Base-by-base conservation (phyloP, 257 asterid genomes). In the Nicotiana sylvestris region DNA sequence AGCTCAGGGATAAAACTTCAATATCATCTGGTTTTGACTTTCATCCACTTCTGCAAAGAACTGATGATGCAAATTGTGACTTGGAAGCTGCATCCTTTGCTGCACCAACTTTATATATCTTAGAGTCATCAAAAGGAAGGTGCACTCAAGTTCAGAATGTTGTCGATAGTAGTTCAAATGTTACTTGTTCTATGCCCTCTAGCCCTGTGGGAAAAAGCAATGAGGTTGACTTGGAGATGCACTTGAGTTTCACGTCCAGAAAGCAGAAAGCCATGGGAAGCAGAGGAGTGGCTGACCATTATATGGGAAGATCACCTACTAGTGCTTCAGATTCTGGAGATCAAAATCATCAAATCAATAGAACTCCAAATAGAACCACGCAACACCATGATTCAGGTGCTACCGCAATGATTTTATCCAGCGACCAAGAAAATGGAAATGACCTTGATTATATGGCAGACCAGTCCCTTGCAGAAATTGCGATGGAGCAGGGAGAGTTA, bases 401-500 rank as follows among this genome's bases (percentile, higher is more conserved):
- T 62, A 57, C 37, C 86, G 81, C 82, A 81, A 32, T 81, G 82
- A 89, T 81, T 80, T 70, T 84, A 57, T 81, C 89, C 55, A 84
- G 87, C 64, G 87, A 84, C 84, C 87, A 82, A 85, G 88, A 86
- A 69, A 86, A 85, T 74, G 85, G 70, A 82, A 86, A 81, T 80
- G 81, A 66, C 58, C 81, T 84, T 80, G 93, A 89, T 43, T 46
- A 61, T 81, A 61, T 64, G 53, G 82, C 79, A 33, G 92, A 88
- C 58, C 94, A 87, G 83, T 87, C 95, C 69, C 85, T 89, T 83
- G 95, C 92, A 61, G 97, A 82, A 77, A 92, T 94, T 86, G 89
- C 94, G 83, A 96, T 96, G 99, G 99, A 96, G 84, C 98, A 93
- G 87, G 99, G 94, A 93, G 98, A 94, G 87, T 84, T 96, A 85